Base-by-base conservation (phyloP, 192 early-diverging fungal species). In the Entophlyctis helioformis region DNA sequence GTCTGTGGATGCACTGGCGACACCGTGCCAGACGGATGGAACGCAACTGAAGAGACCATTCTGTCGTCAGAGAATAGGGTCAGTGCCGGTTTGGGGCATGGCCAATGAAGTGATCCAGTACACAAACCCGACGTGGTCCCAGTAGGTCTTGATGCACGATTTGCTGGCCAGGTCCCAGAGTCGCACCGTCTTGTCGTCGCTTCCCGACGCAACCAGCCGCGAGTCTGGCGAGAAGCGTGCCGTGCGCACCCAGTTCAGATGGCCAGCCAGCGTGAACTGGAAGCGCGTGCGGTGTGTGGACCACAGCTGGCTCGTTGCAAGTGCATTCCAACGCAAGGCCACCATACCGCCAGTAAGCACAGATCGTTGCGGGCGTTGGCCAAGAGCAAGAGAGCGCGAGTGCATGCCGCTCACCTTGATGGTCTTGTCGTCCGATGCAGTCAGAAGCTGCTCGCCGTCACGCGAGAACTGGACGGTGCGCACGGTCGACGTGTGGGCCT, bases 191-290 rank as follows among this genome's bases (percentile, higher is more conserved):
- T 78, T 78, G 47, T 78, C 76, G 40, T 78, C 74, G 34, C 61
- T 62, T 42, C 76, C 76, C 11, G 70, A 74, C 6, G 72, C 54
- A 5, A 78, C 38, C n/a, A 78, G 25, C 18, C 59, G 50, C 11
- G 58, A 47, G 41, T 74, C 71, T 10, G 74, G 71, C 13, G 70
- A 66, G 47, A 74, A 78, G 10, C 36, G 22, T 1, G 71, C 76
- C 9, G 66, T 58, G 26, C 74, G 50, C 11, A 78, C 76, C 76
- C 76, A 78, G 48, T 78, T 78, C 48, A 74, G 36, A 47, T 78
- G 76, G 0, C 74, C 74, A 10, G 70, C 46, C n/a, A 78, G 53
- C 0, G 76, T 71, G 46, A 49, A 65, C 44, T 63, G 67, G 45
- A 78, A 78, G 39, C 75, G 75, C 28, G 74, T 64, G 7, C 69